phyloP scores from a whole-genome alignment of 1,139 yeast genomes.

The Yamadazyma trypodendri region DNA sequence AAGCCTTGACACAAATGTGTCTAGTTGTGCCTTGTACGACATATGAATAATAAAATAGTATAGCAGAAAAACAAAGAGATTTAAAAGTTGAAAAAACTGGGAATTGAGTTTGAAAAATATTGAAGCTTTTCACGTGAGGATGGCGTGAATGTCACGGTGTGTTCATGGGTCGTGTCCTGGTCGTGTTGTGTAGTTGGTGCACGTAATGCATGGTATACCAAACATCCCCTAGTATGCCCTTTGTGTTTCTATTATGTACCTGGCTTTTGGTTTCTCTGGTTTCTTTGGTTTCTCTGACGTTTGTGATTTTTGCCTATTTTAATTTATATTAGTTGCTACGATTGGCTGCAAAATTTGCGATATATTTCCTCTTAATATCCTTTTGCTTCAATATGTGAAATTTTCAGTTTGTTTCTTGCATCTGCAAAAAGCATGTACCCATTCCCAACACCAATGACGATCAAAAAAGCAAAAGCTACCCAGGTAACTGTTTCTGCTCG shows the following conservation, averaged over 20 bases:
- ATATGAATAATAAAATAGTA: constrained; percentile 24
- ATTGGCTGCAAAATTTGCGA: constrained; percentile 4
- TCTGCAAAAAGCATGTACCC: constrained; percentile 10
- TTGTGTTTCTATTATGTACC: too few species aligned
- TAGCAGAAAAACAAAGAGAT: not conserved
- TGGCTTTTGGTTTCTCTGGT: too few species aligned
- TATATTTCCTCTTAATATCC: too few species aligned
- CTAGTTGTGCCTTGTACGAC: constrained; percentile 53
- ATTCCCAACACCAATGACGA: constrained; percentile 21
- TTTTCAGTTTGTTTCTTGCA: constrained; percentile 1
- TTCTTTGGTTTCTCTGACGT: too few species aligned
- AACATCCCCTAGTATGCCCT: too few species aligned
- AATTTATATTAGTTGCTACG: not conserved
- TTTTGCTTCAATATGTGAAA: too few species aligned
- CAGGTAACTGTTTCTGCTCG: constrained; percentile 64
- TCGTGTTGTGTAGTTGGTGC: not conserved
- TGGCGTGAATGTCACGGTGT: constrained; percentile 12
- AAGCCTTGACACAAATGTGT: constrained; percentile 59
- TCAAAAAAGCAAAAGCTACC: constrained; percentile 54
- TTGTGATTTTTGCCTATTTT: too few species aligned
- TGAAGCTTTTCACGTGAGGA: constrained; percentile 11
- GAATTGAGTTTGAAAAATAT: not conserved
- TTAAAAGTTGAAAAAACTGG: too few species aligned
- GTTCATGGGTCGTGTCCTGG: not conserved
- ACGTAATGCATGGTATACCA: not conserved